phyloP scores from a whole-genome alignment of 179 eudicot genomes.

The Amaranthus tricolor region DNA sequence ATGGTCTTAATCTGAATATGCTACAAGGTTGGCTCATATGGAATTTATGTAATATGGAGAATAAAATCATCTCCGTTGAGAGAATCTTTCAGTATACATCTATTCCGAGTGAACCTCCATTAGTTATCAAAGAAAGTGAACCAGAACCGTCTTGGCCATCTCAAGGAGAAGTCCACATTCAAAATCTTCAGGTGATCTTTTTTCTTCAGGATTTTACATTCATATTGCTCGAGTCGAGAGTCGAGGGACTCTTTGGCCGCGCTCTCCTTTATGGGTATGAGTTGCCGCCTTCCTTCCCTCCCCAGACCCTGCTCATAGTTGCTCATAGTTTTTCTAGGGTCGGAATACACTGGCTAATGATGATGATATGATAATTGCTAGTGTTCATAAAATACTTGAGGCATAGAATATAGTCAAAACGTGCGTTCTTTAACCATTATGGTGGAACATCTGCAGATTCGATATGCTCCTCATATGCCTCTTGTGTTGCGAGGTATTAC shows the following conservation, averaged over 20 bases:
- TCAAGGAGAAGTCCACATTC: slow-evolving; percentile 43
- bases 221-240: no score
- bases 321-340: no score
- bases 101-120: background rate
- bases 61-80: slow-evolving; percentile 13
- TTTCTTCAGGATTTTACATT: background rate
- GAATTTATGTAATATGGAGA: slow-evolving; percentile 1
- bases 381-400: background rate
- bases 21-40: slow-evolving; percentile 5
- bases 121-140: background rate
- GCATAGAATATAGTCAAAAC: no score
- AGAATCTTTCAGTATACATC: slow-evolving; percentile 16
- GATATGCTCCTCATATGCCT: slow-evolving; percentile 77
- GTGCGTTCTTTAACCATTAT: background rate
- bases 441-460: slow-evolving; percentile 39
- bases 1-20: slow-evolving; percentile 3
- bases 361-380: background rate
- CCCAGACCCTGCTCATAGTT: no score
- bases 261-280: no score
- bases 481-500: slow-evolving; percentile 68
- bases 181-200: slow-evolving; percentile 48
- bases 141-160: slow-evolving; percentile 40
- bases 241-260: no score
- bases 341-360: background rate
- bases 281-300: no score